Evolutionary conservation across 2,329 filamentous ascomycete genomes (phyloP), one percentile per base, ranked within the genome.

Genomic region (Chaetomiaceae sp.): DNA sequence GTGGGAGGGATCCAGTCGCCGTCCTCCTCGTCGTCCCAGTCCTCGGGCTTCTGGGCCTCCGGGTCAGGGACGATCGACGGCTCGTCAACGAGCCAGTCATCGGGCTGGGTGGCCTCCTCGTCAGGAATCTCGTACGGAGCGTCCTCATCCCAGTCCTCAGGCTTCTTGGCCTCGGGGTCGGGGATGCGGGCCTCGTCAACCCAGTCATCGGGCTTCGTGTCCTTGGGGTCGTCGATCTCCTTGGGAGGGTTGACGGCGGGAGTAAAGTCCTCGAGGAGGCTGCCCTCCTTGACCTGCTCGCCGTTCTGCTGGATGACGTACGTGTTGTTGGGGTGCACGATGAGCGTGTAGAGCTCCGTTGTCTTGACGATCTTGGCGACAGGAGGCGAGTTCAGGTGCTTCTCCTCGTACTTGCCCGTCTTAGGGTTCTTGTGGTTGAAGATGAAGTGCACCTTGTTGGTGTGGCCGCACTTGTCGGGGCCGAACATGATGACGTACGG

Each of bases 341-440:
- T 88, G 60, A 98, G 79, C 51, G 93, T 97, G 79, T 98, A 98
- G 54, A 98, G 84, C 68, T 91, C 85, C 54, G 87, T 86, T 54
- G 88, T 84, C 83, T 96, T 97, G 74, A 83, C 78, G 62, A 95
- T 93, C 67, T 84, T 86, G 65, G 90, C 90, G 49, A 84, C 78
- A 52, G 93, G 90, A 56, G 91, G 84, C 61, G 78, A 79, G 66
- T 79, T 82, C 55, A 98, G 79, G 73, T 98, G 93, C 84, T 98
- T 98, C 86, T 98, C 93, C 80, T 98, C 91, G 64, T 98, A 98
- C 72, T 96, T 88, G 75, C 91, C 91, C 38, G 89, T 96, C 86
- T 95, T 96, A 66, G 93, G 93, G 82, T 97, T 98, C 87, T 97
- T 98, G 86, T 98, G 93, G 73, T 94, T 93, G 83, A 98, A 95